Conservation (phyloP, 1,139 yeast species). For the Suhomyces taliae region DNA sequence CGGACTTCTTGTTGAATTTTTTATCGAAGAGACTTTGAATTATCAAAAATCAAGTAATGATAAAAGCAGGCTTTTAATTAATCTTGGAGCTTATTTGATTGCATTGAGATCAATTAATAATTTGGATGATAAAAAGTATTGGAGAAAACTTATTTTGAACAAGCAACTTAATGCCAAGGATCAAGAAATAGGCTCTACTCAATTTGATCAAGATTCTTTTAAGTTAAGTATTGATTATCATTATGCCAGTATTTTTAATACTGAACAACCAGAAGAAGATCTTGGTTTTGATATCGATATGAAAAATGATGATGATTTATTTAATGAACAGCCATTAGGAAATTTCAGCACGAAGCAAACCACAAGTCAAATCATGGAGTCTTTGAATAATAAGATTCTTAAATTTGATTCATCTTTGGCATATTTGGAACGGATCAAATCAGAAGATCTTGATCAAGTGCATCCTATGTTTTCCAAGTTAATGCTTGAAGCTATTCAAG, state of each 20-base stretch:
- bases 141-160: conserved; percentile 20
- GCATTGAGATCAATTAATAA: conserved; percentile 20
- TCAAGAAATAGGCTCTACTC: background rate
- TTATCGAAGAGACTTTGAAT: conserved; percentile 21
- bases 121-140: conserved; percentile 22
- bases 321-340: conserved; percentile 9
- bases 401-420: conserved; percentile 1
- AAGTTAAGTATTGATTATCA: conserved; percentile 13
- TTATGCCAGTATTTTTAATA: conserved; percentile 17
- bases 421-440: background rate
- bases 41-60: conserved; percentile 28
- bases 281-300: conserved; percentile 5
- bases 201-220: conserved; percentile 7
- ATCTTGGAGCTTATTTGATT: conserved; percentile 25
- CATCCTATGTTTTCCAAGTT: conserved; percentile 4
- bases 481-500: conserved; percentile 13
- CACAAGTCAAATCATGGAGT: conserved; percentile 4
- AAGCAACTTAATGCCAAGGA: background rate
- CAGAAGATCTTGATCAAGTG: conserved; percentile 1
- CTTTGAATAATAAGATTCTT: background rate
- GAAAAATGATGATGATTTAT: conserved; percentile 17
- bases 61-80: conserved; percentile 28
- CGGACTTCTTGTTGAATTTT: conserved; percentile 13
- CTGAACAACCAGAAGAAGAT: conserved; percentile 7
- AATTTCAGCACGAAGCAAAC: background rate